Base-by-base conservation (phyloP, 2,329 filamentous ascomycete genomes). In the Conoideocrella luteorostrata region DNA sequence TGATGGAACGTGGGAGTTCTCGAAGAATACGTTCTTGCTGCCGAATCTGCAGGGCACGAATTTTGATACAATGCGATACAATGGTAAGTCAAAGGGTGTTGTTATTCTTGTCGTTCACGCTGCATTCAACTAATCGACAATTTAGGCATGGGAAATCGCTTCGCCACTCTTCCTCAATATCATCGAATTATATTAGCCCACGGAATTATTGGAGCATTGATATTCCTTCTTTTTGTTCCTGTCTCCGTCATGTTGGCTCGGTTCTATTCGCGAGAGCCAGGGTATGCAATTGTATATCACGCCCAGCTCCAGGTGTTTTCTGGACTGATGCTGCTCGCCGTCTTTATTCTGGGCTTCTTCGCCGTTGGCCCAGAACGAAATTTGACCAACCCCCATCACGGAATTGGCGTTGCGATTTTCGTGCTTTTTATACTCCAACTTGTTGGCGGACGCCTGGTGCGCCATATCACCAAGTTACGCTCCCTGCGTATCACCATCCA, bases 91-190 rank as follows among this genome's bases (percentile, higher is more conserved):
- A 38, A 26, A 23, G 5, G 9, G 4, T 10, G 17, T n/a, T n/a
- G n/a, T n/a, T n/a, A n/a, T n/a, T n/a, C n/a, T n/a, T n/a, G n/a
- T n/a, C n/a, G n/a, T n/a, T n/a, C n/a, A n/a, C n/a, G n/a, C n/a
- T n/a, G 5, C 23, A 11, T 24, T n/a, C 22, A 10, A 12, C 34
- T 39, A 34, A 44, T 28, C 10, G n/a, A 1, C 4, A 12, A 2
- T 33, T n/a, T 32, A 87, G 84, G 86, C 61, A 90, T 91, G 86
- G 85, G 80, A 47, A 90, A 89, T 60, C 81, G 86, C 46, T 91
- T 91, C 62, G 72, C 77, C 40, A 77, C 76, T 10, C 64, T 88
- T 50, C 60, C 72, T 10, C 76, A 86, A 55, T 94, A 94, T 59
- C 83, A 87, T 56, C 68, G 63, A 22, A 71, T 91, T 36, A 76